Evolutionary conservation across 768 basidiomycete genomes (phyloP).

Genomic region (Leccinum incarnatum): DNA sequence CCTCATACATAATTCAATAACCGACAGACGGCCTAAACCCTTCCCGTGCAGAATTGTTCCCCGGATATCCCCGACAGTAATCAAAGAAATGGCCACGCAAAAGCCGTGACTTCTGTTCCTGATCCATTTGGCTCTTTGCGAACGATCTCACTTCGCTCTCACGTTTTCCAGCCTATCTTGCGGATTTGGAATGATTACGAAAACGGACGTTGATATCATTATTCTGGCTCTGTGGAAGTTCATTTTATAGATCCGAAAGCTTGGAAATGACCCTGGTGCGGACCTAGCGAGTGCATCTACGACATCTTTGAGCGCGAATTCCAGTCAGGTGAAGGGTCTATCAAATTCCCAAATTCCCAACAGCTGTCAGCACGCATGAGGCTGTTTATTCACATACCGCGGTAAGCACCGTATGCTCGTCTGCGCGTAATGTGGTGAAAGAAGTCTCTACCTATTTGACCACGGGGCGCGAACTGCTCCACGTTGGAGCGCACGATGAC

Average conservation of each 20-base stretch:
- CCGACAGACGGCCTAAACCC: slow-evolving; percentile 19
- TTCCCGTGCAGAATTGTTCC: slow-evolving; percentile 25
- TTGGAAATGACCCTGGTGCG: background rate
- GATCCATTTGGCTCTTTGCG: background rate
- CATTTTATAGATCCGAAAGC: background rate
- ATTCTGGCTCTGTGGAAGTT: background rate
- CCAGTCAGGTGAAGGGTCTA: background rate
- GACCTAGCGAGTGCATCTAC: slow-evolving; percentile 11
- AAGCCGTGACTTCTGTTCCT: slow-evolving; percentile 1
- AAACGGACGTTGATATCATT: background rate
- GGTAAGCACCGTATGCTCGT: slow-evolving; percentile 1
- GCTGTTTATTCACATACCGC: background rate
- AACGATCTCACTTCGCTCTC: background rate
- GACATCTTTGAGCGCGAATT: background rate
- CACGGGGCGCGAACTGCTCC: background rate
- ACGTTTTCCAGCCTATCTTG: background rate
- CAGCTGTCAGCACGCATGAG: background rate
- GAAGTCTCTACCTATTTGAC: background rate
- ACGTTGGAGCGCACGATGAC: background rate
- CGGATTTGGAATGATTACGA: background rate
- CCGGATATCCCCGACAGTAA: slow-evolving; percentile 7
- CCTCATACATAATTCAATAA: background rate
- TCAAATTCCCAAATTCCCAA: background rate
- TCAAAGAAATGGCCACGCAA: slow-evolving; percentile 13
- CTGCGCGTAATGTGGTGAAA: background rate